phyloP scores from a whole-genome alignment of 2,329 filamentous ascomycete genomes.

The Dothidotthia symphoricarpi region DNA sequence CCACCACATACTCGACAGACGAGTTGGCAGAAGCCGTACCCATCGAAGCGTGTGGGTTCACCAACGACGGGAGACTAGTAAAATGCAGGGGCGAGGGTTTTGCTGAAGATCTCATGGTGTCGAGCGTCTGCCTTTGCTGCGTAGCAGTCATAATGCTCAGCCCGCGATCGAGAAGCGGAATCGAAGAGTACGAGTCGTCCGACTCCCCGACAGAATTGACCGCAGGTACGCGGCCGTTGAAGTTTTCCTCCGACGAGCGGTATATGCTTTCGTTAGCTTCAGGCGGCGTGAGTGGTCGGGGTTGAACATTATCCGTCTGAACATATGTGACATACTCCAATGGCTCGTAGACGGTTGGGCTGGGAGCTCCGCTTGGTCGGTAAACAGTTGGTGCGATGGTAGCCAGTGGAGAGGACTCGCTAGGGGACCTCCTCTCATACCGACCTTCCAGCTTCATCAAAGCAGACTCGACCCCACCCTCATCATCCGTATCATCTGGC shows the following conservation, averaged over 20 bases:
- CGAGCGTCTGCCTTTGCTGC: constrained; percentile 29
- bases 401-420: constrained; percentile 19
- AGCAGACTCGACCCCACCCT: constrained; percentile 90
- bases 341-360: constrained; percentile 15
- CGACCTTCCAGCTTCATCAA: constrained; percentile 88
- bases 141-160: constrained; percentile 27
- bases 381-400: constrained; percentile 26
- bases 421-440: constrained; percentile 56
- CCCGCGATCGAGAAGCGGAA: constrained; percentile 71
- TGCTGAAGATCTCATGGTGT: constrained; percentile 51
- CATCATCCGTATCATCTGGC: constrained; percentile 72
- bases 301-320: constrained; percentile 26
- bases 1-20: constrained; percentile 52
- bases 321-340: constrained; percentile 19
- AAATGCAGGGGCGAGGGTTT: constrained; percentile 36
- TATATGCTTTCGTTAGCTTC: constrained; percentile 33
- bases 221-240: constrained; percentile 24
- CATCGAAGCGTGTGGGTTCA: constrained; percentile 13
- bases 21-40: constrained; percentile 44
- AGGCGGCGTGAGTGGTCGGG: constrained; percentile 28
- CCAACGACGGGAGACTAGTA: constrained; percentile 11
- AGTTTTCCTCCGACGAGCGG: constrained; percentile 33
- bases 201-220: constrained; percentile 56
- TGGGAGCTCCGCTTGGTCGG: constrained; percentile 18
- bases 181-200: constrained; percentile 71